Conservation (phyloP, 2,329 filamentous ascomycete genomes). For the Hymenoscyphus fructigenus region DNA sequence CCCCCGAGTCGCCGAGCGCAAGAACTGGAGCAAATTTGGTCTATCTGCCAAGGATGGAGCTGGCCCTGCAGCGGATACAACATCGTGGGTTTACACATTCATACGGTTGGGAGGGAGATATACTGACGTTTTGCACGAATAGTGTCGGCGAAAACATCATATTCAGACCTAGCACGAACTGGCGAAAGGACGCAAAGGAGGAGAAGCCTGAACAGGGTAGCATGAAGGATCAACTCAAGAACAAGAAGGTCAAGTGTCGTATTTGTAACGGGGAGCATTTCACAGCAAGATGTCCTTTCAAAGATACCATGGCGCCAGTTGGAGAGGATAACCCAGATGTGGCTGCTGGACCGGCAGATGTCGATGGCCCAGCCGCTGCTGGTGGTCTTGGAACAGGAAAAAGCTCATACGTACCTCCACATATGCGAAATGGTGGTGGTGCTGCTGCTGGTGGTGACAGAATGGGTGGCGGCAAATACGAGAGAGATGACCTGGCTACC, state of each 20-base stretch:
- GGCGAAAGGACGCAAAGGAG: conserved; percentile 85
- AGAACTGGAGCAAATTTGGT: conserved; percentile 92
- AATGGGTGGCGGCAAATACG: conserved; percentile 85
- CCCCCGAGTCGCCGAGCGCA: conserved; percentile 92
- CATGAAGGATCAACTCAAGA: conserved; percentile 83
- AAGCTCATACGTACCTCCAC: conserved; percentile 91
- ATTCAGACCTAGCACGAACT: conserved; percentile 90
- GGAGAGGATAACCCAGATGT: conserved; percentile 58
- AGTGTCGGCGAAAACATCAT: conserved; percentile 93
- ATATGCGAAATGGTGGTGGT: conserved; percentile 71
- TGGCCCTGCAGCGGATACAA: conserved; percentile 86
- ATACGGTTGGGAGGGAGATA: conserved; percentile 10
- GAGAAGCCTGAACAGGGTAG: conserved; percentile 74
- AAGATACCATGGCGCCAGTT: conserved; percentile 96
- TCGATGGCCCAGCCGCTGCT: conserved; percentile 44
- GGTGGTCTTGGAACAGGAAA: conserved; percentile 64
- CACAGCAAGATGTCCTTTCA: conserved; percentile 98
- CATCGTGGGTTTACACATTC: conserved; percentile 47
- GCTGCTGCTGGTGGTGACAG: conserved; percentile 68
- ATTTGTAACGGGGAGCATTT: conserved; percentile 99
- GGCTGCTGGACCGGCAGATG: conserved; percentile 48
- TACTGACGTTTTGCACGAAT: conserved; percentile 13
- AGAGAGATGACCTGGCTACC: conserved; percentile 94
- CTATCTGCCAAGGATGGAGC: conserved; percentile 78
- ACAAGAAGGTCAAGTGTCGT: conserved; percentile 99